phyloP scores from a whole-genome alignment of 2,329 filamentous ascomycete genomes.

The Teratosphaeria gauchensis region DNA sequence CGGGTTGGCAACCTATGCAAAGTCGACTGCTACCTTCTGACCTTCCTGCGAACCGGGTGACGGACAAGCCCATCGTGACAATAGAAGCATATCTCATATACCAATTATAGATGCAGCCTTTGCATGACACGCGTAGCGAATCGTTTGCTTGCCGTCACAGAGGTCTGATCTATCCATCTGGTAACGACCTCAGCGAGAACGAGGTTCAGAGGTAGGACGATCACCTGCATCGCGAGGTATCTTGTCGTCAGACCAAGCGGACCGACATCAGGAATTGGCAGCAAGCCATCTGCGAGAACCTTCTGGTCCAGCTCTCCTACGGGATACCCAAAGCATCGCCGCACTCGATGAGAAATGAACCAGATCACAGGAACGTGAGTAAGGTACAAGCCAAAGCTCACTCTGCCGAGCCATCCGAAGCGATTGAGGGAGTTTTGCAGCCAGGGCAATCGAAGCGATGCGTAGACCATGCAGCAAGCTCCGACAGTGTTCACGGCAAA shows the following conservation, averaged over 20 bases:
- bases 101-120: not conserved
- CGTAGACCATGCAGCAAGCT: slow-evolving; percentile 43
- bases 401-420: slow-evolving; percentile 49
- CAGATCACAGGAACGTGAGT: slow-evolving; percentile 49
- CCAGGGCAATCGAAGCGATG: slow-evolving; percentile 37
- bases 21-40: no score
- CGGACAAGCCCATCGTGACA: no score
- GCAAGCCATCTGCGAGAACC: slow-evolving; percentile 42
- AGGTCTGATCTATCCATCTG: slow-evolving; percentile 46
- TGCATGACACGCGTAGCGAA: not conserved
- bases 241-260: slow-evolving; percentile 44
- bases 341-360: slow-evolving; percentile 44
- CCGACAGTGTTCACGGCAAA: slow-evolving; percentile 29
- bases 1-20: no score
- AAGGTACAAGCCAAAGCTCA: slow-evolving; percentile 53
- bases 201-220: slow-evolving; percentile 45
- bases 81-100: no score
- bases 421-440: slow-evolving; percentile 44
- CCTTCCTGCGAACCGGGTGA: no score
- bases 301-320: slow-evolving; percentile 15
- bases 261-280: slow-evolving; percentile 46
- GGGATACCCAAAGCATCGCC: slow-evolving; percentile 39
- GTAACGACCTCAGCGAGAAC: slow-evolving; percentile 50
- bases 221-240: slow-evolving; percentile 45
- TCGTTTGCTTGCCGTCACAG: slow-evolving; percentile 41